Percentiles rank a stretch among this genome's conserved stretches.
phyloP scores from a whole-genome alignment of 306 rosid species.

The Vigna unguiculata region DNA sequence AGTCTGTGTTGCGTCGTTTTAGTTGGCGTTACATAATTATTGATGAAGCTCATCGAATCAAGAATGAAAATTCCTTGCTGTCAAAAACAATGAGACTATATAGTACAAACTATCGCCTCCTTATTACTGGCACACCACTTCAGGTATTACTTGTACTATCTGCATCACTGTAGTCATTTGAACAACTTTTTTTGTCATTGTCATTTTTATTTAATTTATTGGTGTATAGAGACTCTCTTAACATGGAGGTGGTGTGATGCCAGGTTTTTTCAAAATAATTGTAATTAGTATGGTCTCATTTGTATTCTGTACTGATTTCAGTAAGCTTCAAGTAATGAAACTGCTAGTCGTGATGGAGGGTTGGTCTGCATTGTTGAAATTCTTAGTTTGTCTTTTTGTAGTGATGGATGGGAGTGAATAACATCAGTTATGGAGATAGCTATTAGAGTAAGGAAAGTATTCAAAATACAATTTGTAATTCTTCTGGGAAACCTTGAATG shows the following conservation, averaged over 20 bases:
- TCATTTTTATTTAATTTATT: neutral
- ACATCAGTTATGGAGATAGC: neutral
- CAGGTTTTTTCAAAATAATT: conserved; percentile 7
- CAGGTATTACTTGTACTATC: conserved; percentile 65
- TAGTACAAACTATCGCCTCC: conserved; percentile 90
- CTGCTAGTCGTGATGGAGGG: conserved; percentile 27
- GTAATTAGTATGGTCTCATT: conserved; percentile 6
- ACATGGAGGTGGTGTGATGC: conserved; percentile 10
- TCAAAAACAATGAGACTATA: conserved; percentile 97
- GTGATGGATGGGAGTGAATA: neutral
- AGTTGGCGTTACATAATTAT: conserved; percentile 99
- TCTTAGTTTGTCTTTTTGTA: neutral
- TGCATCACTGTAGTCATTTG: neutral
- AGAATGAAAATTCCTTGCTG: conserved; percentile 96
- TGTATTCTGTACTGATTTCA: conserved; percentile 2
- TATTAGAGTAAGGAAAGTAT: conserved; percentile 4
- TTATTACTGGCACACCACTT: conserved; percentile 97
- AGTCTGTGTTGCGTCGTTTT: conserved; percentile 85
- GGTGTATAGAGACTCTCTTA: neutral
- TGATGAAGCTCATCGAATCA: conserved; percentile 98
- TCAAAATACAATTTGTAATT: neutral
- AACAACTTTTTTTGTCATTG: neutral
- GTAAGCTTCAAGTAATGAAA: conserved; percentile 19
- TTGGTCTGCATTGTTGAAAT: conserved; percentile 23
- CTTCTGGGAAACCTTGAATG: conserved; percentile 2